These are phyloP conservation scores for Rickenella mellea DNA, from an alignment of 768 basidiomycete species.

Conservation along the genomic window DNA sequence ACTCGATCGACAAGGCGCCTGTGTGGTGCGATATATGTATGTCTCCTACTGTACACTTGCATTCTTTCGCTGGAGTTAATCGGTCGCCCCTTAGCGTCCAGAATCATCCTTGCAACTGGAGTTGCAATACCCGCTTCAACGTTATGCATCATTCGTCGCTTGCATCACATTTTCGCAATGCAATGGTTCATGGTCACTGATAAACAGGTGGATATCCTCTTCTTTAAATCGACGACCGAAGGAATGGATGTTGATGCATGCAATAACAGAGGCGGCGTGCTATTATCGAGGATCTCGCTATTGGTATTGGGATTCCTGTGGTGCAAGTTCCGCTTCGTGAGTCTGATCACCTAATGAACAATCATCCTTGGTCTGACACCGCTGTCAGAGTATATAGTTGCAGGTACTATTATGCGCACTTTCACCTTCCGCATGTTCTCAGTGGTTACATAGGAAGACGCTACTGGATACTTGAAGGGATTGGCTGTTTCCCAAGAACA, in stretches of 20 bases:
- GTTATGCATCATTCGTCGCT: slow-evolving; percentile 12
- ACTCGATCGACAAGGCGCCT: slow-evolving; percentile 34
- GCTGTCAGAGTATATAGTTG: no score
- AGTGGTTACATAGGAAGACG: no score
- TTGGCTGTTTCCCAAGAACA: slow-evolving; percentile 44
- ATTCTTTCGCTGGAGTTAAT: no score
- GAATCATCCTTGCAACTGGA: neutral
- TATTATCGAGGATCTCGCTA: slow-evolving; percentile 16
- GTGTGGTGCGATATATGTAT: slow-evolving; percentile 43
- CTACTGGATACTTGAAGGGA: slow-evolving; percentile 47
- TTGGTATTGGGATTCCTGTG: slow-evolving; percentile 23
- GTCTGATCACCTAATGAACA: no score
- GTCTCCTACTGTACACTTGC: no score
- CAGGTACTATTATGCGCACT: no score
- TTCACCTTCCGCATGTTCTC: no score
- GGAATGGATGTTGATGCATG: no score
- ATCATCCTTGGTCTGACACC: no score
- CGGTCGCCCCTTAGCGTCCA: no score
- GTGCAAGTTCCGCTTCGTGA: slow-evolving; percentile 14
- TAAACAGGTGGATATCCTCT: neutral
- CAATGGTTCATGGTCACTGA: neutral
- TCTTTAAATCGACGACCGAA: neutral
- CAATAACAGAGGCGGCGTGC: slow-evolving; percentile 16
- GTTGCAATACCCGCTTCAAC: slow-evolving; percentile 7
- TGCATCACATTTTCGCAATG: slow-evolving; percentile 8